Percentiles rank a stretch among this genome's conserved stretches.
phyloP scores from a whole-genome alignment of 2,329 filamentous ascomycete species.

The Mollisiaceae sp. region DNA sequence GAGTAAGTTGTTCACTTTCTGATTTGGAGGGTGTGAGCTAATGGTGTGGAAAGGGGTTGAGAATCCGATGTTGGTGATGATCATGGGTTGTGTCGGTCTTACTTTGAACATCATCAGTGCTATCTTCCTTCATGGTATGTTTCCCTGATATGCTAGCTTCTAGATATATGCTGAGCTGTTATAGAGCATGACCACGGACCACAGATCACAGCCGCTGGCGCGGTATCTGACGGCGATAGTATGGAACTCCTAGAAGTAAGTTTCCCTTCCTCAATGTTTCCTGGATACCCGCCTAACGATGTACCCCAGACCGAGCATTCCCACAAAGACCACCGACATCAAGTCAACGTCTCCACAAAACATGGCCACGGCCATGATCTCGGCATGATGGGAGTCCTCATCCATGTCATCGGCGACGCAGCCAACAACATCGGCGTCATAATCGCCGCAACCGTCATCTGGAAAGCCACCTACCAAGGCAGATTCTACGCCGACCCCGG shows the following conservation, averaged over 20 bases:
- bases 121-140: constrained; percentile 66
- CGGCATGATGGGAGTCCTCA: constrained; percentile 72
- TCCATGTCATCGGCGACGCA: constrained; percentile 75
- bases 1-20: constrained; percentile 46
- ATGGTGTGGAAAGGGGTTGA: constrained; percentile 56
- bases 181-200: constrained; percentile 39
- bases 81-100: constrained; percentile 72
- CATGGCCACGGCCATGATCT: constrained; percentile 58
- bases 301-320: constrained; percentile 23
- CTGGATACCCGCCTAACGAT: constrained; percentile 1
- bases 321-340: constrained; percentile 59
- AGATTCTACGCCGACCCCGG: constrained; percentile 76
- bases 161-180: neutral
- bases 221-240: constrained; percentile 1
- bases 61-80: constrained; percentile 68
- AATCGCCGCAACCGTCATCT: constrained; percentile 70
- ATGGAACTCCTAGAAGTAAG: constrained; percentile 16
- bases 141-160: neutral
- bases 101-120: constrained; percentile 70
- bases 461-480: constrained; percentile 60
- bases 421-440: constrained; percentile 81
- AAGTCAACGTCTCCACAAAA: constrained; percentile 45
- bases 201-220: neutral
- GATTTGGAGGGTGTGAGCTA: neutral
- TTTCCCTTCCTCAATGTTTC: neutral